phyloP scores from a whole-genome alignment of 306 rosid species.

The Lathyrus aphaca region DNA sequence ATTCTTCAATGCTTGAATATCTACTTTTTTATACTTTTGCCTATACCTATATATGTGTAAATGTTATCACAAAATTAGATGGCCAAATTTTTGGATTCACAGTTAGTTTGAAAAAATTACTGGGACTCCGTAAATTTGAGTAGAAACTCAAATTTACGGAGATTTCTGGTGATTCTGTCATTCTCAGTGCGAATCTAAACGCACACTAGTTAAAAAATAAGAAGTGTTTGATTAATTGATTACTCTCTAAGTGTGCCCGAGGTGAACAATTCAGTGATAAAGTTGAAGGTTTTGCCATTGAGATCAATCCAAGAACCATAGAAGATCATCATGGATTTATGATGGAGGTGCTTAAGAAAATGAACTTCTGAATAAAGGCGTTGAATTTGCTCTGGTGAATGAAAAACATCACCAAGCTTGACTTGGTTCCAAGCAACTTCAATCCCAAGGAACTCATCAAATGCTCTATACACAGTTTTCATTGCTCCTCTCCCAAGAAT shows the following conservation, averaged over 20 bases:
- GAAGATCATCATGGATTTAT: slow-evolving; percentile 75
- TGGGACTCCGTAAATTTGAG: no score
- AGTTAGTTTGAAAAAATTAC: no score
- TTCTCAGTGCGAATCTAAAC: no score
- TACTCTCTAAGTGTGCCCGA: slow-evolving; percentile 96
- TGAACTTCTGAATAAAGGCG: slow-evolving; percentile 90
- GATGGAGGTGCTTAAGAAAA: slow-evolving; percentile 82
- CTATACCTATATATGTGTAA: slow-evolving; percentile 56
- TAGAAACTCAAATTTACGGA: no score
- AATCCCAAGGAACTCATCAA: slow-evolving; percentile 73
- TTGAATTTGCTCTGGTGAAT: slow-evolving; percentile 73
- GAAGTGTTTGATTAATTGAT: slow-evolving; percentile 6
- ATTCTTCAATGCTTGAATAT: slow-evolving; percentile 66
- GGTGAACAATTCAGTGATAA: slow-evolving; percentile 91
- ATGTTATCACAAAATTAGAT: not conserved
- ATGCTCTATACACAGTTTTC: slow-evolving; percentile 80
- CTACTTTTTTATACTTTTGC: slow-evolving; percentile 57
- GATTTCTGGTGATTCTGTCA: no score
- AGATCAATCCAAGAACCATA: slow-evolving; percentile 75
- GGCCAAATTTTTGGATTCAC: not conserved
- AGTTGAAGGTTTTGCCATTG: slow-evolving; percentile 69
- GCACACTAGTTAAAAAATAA: not conserved
- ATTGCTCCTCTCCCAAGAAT: slow-evolving; percentile 85
- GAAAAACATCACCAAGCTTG: slow-evolving; percentile 66
- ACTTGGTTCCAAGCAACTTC: slow-evolving; percentile 98